Conservation (phyloP, 2,329 filamentous ascomycete genomes). For the Samsoniella hepiali region DNA sequence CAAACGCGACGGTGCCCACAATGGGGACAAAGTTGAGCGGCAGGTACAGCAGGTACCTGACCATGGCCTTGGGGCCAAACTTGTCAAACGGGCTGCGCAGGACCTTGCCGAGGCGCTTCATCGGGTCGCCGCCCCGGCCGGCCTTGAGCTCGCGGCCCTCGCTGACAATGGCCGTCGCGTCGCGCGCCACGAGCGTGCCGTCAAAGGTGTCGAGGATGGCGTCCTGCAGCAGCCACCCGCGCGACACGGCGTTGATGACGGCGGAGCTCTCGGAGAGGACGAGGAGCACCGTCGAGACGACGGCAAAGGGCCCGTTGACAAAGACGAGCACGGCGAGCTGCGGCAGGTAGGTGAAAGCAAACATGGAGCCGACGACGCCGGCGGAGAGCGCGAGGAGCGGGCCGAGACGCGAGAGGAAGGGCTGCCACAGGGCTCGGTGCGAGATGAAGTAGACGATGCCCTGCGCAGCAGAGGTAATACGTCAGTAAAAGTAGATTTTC, state of each 20-base stretch:
- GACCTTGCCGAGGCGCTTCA: constrained; percentile 54
- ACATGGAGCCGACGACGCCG: constrained; percentile 75
- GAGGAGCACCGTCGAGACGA: constrained; percentile 68
- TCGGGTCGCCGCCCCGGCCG: constrained; percentile 47
- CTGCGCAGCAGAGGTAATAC: constrained; percentile 30
- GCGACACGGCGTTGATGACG: constrained; percentile 55
- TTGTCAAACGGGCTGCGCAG: constrained; percentile 56
- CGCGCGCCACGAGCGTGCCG: constrained; percentile 57
- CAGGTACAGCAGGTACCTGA: constrained; percentile 80
- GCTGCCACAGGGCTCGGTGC: constrained; percentile 56
- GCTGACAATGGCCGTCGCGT: constrained; percentile 60
- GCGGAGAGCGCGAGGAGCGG: constrained; percentile 68
- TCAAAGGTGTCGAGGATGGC: constrained; percentile 88
- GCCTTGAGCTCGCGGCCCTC: constrained; percentile 70
- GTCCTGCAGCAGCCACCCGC: constrained; percentile 75
- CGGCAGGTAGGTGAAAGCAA: constrained; percentile 80
- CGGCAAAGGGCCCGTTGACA: constrained; percentile 78
- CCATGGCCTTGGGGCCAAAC: constrained; percentile 59
- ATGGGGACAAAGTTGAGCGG: constrained; percentile 92
- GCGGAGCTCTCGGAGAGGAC: constrained; percentile 61
- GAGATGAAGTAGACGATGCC: constrained; percentile 58
- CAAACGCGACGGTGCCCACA: constrained; percentile 77
- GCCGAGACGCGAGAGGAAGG: constrained; percentile 51
- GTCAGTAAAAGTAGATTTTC: not conserved
- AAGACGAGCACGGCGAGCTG: constrained; percentile 80